Evolutionary conservation across 2,329 filamentous ascomycete species (phyloP), one percentile per base, ranked within the genome.

Genomic region (Fusarium foetens): DNA sequence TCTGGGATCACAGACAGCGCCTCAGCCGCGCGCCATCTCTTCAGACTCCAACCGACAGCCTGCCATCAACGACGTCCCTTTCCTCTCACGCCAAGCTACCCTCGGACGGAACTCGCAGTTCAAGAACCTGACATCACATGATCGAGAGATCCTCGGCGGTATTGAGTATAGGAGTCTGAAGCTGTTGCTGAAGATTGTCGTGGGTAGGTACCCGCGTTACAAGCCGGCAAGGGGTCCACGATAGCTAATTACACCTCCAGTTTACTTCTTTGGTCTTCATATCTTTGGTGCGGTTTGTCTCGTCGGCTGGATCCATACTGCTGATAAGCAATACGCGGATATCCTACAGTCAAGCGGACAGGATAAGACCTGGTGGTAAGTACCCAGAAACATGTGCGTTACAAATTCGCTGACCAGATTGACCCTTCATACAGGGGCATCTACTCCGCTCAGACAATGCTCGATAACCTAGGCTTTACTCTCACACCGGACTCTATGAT

Each of bases 401-500:
- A 6, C 5, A 23, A 8, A 4, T 9, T 8, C 1, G 10, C 17
- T 23, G 9, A 29, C 9, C 8, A 19, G 14, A 7, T 6, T 55
- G 5, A 42, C 8, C 8, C 16, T 8, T 25, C 3, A n/a, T 10
- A 4, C 5, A 85, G 84, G 85, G 84, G 81, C 6, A 80, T 86
- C 41, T 87, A 84, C 74, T 84, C 85, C 0, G 79, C 85, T 1
- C 84, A 86, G 63, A 87, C 86, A 0, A 86, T 86, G 80, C 76
- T 84, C 19, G 78, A 83, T 57, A 89, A 89, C 64, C 81, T 88
- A 1, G 87, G 87, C 16, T 84, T 87, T 5, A 63, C 61, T 0
- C 80, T 89, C 6, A 86, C 87, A 0, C 85, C 87, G 0, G 85
- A 88, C 62, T 88, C 86, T 6, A 87, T 87, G 85, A 77, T 86